These are phyloP conservation scores for Lepraria neglecta DNA, from an alignment of 495 filamentous ascomycete genomes.

Conservation along the genomic window DNA sequence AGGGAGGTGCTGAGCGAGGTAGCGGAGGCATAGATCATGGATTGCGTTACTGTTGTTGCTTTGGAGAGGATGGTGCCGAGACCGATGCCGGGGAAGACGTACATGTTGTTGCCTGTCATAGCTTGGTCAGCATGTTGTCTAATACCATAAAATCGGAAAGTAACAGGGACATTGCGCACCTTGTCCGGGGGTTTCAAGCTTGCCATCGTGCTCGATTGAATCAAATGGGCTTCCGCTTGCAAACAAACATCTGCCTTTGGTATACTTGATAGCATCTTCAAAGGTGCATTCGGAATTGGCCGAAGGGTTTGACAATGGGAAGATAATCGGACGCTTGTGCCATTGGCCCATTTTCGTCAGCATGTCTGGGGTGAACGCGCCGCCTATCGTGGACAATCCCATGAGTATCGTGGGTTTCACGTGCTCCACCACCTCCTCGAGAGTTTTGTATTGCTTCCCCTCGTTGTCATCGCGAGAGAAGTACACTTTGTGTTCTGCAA, in stretches of 20 bases:
- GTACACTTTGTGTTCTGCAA: constrained; percentile 97
- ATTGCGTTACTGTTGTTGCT: constrained; percentile 79
- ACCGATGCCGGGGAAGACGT: constrained; percentile 96
- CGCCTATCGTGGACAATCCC: constrained; percentile 88
- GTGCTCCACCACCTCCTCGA: constrained; percentile 87
- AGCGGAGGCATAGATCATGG: constrained; percentile 89
- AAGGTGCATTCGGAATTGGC: constrained; percentile 97
- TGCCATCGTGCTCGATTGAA: constrained; percentile 52
- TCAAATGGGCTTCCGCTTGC: constrained; percentile 93
- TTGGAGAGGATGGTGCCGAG: constrained; percentile 91
- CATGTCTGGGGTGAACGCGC: constrained; percentile 85
- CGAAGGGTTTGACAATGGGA: constrained; percentile 90
- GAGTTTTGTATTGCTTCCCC: constrained; percentile 82
- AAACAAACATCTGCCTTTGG: constrained; percentile 84
- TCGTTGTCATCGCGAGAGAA: constrained; percentile 89
- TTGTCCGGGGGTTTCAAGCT: constrained; percentile 75
- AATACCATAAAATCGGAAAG: neutral
- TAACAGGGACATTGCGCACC: constrained; percentile 34
- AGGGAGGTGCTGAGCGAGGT: constrained; percentile 68
- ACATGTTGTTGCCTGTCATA: constrained; percentile 65
- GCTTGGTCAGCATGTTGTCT: neutral
- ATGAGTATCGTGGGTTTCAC: constrained; percentile 92
- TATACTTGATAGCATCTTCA: constrained; percentile 82
- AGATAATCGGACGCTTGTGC: constrained; percentile 78
- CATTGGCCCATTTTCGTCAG: constrained; percentile 77